These are phyloP conservation scores for Candolleomyces efflorescens DNA, from an alignment of 768 basidiomycete species.

Conservation along the genomic window DNA sequence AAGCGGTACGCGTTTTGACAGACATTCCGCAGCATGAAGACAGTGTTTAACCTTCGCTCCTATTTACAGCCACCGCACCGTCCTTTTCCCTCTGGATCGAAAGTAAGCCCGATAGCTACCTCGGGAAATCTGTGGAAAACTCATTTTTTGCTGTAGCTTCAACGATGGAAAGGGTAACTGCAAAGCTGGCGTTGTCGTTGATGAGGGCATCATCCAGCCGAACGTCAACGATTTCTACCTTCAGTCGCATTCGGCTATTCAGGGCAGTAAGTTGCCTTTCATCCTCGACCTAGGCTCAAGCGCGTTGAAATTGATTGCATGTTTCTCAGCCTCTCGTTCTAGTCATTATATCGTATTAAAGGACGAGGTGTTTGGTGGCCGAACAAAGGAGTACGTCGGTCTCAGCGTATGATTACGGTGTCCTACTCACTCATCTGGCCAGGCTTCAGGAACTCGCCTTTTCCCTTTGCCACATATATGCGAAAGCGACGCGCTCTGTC, in stretches of 20 bases:
- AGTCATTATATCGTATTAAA: conserved; percentile 23
- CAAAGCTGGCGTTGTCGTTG: conserved; percentile 44
- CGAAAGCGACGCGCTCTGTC: conserved; percentile 26
- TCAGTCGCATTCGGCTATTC: conserved; percentile 51
- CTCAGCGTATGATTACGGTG: neutral
- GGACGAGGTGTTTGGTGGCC: conserved; percentile 16
- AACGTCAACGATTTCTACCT: conserved; percentile 49
- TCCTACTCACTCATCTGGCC: neutral
- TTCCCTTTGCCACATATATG: conserved; percentile 23
- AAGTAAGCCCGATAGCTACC: neutral
- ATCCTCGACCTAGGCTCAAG: neutral
- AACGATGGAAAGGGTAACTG: conserved; percentile 44
- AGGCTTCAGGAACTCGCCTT: conserved; percentile 23
- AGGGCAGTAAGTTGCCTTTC: conserved; percentile 47
- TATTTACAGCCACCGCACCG: conserved; percentile 21
- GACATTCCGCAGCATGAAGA: too few species aligned
- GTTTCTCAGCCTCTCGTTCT: conserved; percentile 15
- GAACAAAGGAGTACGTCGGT: neutral
- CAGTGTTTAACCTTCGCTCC: neutral
- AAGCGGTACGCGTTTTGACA: conserved; percentile 50
- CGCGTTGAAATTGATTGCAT: neutral
- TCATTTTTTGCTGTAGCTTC: neutral
- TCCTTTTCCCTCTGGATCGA: conserved; percentile 17
- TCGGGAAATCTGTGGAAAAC: too few species aligned
- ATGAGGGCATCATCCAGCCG: conserved; percentile 39